Base-by-base conservation (phyloP, 2,329 filamentous ascomycete species). In the Venturia pyrina region DNA sequence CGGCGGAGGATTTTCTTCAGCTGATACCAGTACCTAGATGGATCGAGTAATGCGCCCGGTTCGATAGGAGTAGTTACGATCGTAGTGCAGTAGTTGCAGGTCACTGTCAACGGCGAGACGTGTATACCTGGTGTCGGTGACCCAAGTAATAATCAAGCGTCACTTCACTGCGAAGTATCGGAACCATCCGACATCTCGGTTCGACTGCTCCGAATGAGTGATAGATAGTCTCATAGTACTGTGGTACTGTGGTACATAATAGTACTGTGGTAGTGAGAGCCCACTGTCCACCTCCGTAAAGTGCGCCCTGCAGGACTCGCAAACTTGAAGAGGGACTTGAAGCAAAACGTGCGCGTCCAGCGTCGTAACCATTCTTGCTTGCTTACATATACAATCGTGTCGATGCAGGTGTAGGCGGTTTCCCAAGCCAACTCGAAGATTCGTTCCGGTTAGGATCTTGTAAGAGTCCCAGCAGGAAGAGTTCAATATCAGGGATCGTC, bases 251-350 rank as follows among this genome's bases (percentile, higher is more conserved):
- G n/a, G n/a, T n/a, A n/a, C n/a, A n/a, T n/a, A n/a, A n/a, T n/a
- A n/a, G n/a, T 37, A 57, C 2, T 15, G 8, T 8, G 46, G n/a
- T 21, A 13, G 21, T 24, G 48, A 21, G 48, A 11, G 8, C 28
- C 48, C 48, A 24, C 53, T 59, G 53, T 59, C 53, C 53, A 59
- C 53, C 53, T 59, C 53, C 53, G 53, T 19, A 37, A 32, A 11
- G 32, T 59, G 15, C 13, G 3, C 5, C 24, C 15, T 37, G 32
- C 32, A 37, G 32, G 13, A 57, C 50, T 34, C 13, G 15, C 50
- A 57, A 10, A 17, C 50, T 32, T 56, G 19, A 5, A 21, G 44
- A 24, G 46, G n/a, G 17, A 21, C n/a, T 19, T 11, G 19, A n/a
- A 28, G 48, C 21, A 28, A 28, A 53, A 10, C 19, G 46, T 48